A percentile compares a stretch with the other conserved stretches of the same genome.
Evolutionary conservation across 176 grass and related monocot genomes (phyloP).

Genomic region (Canna indica): DNA sequence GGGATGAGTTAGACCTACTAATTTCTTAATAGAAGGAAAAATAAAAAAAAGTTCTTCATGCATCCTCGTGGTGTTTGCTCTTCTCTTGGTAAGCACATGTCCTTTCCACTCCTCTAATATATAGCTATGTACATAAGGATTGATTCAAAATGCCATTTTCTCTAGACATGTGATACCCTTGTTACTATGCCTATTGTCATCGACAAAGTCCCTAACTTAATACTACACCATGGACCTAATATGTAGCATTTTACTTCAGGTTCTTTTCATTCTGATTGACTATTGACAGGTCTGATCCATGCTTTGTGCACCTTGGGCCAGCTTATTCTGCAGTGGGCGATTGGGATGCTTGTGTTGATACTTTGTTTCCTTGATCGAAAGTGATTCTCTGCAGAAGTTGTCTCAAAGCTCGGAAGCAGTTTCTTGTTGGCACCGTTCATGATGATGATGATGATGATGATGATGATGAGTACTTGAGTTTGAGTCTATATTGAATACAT

Average conservation of each 20-base stretch:
- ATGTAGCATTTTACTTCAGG: constrained; percentile 25
- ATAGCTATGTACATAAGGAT: too few species aligned
- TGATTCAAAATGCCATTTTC: background rate
- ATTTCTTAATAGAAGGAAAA: too few species aligned
- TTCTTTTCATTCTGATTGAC: constrained; percentile 49
- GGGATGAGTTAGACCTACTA: too few species aligned
- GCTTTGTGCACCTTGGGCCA: constrained; percentile 71
- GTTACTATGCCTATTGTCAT: background rate
- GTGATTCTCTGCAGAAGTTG: constrained; percentile 60
- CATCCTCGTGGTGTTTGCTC: too few species aligned
- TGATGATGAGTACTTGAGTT: constrained; percentile 75
- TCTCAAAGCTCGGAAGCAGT: constrained; percentile 86
- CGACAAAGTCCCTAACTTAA: background rate
- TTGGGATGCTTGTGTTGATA: constrained; percentile 66
- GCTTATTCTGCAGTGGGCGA: constrained; percentile 85
- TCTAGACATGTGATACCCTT: background rate
- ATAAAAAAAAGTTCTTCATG: too few species aligned
- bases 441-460: too few species aligned
- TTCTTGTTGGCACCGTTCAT: constrained; percentile 74
- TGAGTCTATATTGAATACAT: background rate
- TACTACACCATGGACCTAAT: constrained; percentile 12
- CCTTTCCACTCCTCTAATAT: too few species aligned
- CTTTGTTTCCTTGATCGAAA: constrained; percentile 66
- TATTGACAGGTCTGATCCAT: constrained; percentile 63
- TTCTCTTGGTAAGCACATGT: too few species aligned